Evolutionary conservation across 495 filamentous ascomycete species (phyloP).

Genomic region (Xylaria castorea): DNA sequence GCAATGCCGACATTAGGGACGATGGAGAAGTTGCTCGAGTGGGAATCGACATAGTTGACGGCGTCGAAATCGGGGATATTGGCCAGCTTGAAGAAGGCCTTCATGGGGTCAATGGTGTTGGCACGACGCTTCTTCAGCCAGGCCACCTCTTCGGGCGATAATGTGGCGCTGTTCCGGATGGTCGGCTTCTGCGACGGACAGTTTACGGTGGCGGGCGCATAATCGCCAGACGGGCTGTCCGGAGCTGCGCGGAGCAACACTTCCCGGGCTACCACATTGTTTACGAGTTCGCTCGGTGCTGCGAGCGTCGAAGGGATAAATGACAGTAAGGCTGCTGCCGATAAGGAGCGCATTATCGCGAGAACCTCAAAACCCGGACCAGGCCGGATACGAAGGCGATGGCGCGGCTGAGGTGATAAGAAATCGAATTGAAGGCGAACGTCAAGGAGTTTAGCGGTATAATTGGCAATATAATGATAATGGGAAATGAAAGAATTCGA

Average conservation of each 20-base stretch:
- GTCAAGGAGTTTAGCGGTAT: not conserved
- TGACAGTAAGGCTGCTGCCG: constrained; percentile 17
- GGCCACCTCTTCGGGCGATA: constrained; percentile 71
- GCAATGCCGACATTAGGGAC: constrained; percentile 72
- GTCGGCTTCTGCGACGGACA: constrained; percentile 58
- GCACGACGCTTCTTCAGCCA: constrained; percentile 66
- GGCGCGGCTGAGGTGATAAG: not conserved
- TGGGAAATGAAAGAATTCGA: not conserved
- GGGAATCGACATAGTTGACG: constrained; percentile 65
- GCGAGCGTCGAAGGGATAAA: constrained; percentile 35
- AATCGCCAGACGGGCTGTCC: constrained; percentile 62
- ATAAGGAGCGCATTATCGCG: constrained; percentile 23
- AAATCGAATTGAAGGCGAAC: not conserved
- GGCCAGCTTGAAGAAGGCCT: constrained; percentile 72
- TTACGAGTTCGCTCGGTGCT: constrained; percentile 27
- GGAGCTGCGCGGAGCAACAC: constrained; percentile 52
- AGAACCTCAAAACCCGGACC: not conserved
- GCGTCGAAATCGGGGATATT: constrained; percentile 82
- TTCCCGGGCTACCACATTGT: constrained; percentile 15
- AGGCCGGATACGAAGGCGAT: constrained; percentile 21
- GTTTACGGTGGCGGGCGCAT: constrained; percentile 59
- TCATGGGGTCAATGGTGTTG: constrained; percentile 70
- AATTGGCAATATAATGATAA: not conserved
- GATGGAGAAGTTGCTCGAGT: constrained; percentile 64
- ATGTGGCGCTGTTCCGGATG: constrained; percentile 56